Evolutionary conservation across 1,284 basidiomycete genomes (phyloP).

Genomic region (Cystobasidium pallidum): DNA sequence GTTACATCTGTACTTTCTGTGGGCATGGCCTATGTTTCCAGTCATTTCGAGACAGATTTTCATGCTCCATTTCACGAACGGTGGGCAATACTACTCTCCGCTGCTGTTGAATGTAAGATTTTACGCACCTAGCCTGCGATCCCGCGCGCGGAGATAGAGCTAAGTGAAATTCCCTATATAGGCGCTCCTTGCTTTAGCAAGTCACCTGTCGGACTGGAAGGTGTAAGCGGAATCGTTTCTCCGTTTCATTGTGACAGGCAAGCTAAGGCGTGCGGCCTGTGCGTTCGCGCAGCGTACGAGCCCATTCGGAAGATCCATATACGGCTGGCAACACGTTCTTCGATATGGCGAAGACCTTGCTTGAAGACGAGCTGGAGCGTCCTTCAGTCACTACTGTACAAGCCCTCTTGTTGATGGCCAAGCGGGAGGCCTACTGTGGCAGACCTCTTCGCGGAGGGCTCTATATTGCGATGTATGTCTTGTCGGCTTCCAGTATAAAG

Average conservation of each 20-base stretch:
- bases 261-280: not conserved
- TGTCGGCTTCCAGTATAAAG: not conserved
- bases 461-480: constrained; percentile 30
- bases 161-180: not conserved
- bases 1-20: constrained; percentile 33
- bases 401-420: constrained; percentile 40
- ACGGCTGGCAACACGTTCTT: constrained; percentile 37
- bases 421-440: constrained; percentile 32
- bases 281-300: not conserved
- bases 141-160: not conserved
- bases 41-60: constrained; percentile 27
- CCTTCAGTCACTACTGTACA: constrained; percentile 41
- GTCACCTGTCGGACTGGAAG: constrained; percentile 42
- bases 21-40: constrained; percentile 37
- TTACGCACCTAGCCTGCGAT: not conserved
- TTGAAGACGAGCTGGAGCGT: constrained; percentile 37
- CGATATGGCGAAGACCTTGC: constrained; percentile 33
- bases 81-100: constrained; percentile 37
- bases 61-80: constrained; percentile 22
- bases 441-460: constrained; percentile 32
- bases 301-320: constrained; percentile 27
- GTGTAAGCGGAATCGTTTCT: not conserved
- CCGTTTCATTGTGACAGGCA: too few species aligned
- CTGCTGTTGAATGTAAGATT: constrained; percentile 31
- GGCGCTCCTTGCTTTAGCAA: constrained; percentile 33